Conservation (phyloP, 257 asterid species). For the Verbena officinalis region DNA sequence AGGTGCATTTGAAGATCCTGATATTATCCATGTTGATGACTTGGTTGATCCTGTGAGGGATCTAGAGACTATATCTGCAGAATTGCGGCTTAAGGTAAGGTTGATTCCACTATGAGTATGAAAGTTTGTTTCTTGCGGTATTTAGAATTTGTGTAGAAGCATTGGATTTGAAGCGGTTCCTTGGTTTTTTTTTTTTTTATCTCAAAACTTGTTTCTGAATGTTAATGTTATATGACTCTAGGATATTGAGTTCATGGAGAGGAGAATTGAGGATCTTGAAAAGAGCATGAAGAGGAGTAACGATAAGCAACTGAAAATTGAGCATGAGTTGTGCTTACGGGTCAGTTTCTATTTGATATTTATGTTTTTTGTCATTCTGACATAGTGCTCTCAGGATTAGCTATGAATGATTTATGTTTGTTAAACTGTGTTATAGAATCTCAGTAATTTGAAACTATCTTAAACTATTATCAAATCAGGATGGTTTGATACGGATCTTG, state of each 20-base stretch:
- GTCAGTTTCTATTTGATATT: constrained; percentile 42
- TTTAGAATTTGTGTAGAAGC: constrained; percentile 12
- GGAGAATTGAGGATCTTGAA: constrained; percentile 90
- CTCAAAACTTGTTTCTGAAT: constrained; percentile 25
- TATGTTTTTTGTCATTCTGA: neutral
- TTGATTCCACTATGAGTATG: constrained; percentile 8
- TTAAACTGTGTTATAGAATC: neutral
- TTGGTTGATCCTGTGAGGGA: constrained; percentile 94
- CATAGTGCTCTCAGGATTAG: neutral
- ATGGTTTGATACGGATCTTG: constrained; percentile 23
- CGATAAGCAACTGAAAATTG: constrained; percentile 92
- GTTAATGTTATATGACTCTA: constrained; percentile 32
- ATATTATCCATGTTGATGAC: constrained; percentile 95
- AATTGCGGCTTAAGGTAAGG: constrained; percentile 86
- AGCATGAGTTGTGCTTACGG: constrained; percentile 82
- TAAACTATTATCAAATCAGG: constrained; percentile 1
- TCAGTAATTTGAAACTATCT: constrained; percentile 8
- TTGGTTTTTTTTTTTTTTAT: constrained; percentile 1
- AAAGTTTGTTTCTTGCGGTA: neutral
- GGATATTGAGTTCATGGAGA: constrained; percentile 92
- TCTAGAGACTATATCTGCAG: constrained; percentile 81
- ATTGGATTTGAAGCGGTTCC: constrained; percentile 19
- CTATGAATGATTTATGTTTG: constrained; percentile 1
- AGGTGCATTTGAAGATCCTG: constrained; percentile 99
- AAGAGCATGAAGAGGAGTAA: constrained; percentile 99